phyloP scores from a whole-genome alignment of 129 eudicot species.

The Tagetes patula region DNA sequence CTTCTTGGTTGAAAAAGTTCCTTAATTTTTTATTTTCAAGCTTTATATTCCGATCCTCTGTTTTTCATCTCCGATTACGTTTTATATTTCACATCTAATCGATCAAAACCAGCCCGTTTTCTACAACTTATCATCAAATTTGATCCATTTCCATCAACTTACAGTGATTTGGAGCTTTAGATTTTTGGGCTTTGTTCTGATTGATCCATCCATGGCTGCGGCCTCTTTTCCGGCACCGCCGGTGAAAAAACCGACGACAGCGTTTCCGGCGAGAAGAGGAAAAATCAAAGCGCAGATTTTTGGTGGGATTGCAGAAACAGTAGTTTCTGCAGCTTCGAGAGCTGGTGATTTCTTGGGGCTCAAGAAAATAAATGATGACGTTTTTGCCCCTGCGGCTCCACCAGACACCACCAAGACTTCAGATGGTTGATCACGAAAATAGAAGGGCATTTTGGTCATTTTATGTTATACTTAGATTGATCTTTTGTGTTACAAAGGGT shows the following conservation, averaged over 20 bases:
- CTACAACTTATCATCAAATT: too few relatives aligned
- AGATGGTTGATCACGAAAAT: not conserved
- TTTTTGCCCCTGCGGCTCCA: conserved; percentile 10
- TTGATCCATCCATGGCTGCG: conserved; percentile 27
- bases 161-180: not conserved
- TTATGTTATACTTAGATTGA: not conserved
- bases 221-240: conserved; percentile 22
- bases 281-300: conserved; percentile 27
- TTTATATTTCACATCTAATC: not conserved
- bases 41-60: not conserved
- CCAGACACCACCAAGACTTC: conserved; percentile 14
- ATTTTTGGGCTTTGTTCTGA: not conserved
- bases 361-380: not conserved
- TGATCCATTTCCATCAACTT: not conserved
- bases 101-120: not conserved
- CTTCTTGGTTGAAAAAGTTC: conserved; percentile 19
- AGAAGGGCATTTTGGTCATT: conserved; percentile 11
- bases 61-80: conserved; percentile 6
- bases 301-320: conserved; percentile 24
- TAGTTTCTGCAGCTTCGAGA: conserved; percentile 24
- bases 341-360: conserved; percentile 24
- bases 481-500: conserved; percentile 16
- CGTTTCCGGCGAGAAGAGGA: conserved; percentile 21
- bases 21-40: not conserved
- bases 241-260: conserved; percentile 2